These are phyloP conservation scores for Simplicillium aogashimaense DNA, from an alignment of 2,329 filamentous ascomycete species.

Conservation along the genomic window DNA sequence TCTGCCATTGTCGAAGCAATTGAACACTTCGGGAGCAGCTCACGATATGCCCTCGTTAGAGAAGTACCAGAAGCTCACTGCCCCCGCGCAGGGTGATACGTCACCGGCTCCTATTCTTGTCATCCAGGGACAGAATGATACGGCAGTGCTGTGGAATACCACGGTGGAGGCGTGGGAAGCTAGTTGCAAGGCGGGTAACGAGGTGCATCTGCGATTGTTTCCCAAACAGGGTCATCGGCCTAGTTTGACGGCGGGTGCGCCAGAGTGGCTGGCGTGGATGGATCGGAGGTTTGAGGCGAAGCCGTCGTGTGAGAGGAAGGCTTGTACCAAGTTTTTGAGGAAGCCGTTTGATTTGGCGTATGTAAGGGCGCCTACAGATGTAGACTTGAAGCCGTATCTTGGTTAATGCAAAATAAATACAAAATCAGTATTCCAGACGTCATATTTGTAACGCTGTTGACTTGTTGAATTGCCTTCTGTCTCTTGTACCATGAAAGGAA, in stretches of 20 bases:
- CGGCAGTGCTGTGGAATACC: background rate
- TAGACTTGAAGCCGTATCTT: background rate
- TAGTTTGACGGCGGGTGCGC: background rate
- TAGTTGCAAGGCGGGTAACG: constrained; percentile 3
- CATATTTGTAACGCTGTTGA: too few relatives aligned
- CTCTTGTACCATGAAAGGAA: too few relatives aligned
- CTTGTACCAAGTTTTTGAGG: background rate
- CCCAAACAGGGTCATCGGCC: constrained; percentile 4
- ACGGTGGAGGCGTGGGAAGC: constrained; percentile 3
- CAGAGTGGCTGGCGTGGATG: constrained; percentile 7
- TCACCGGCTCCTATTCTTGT: constrained; percentile 5
- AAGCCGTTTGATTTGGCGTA: background rate
- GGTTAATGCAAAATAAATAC: background rate
- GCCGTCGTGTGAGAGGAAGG: background rate
- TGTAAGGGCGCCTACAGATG: background rate
- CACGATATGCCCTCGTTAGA: background rate
- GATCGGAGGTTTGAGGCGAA: constrained; percentile 2
- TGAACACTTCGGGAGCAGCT: background rate
- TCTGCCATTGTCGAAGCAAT: background rate
- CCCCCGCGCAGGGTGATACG: constrained; percentile 4
- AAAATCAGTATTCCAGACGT: too few relatives aligned
- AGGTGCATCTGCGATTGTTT: constrained; percentile 7
- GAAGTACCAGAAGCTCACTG: constrained; percentile 4
- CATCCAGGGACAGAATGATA: constrained; percentile 8
- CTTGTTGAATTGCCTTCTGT: too few relatives aligned